These are phyloP conservation scores for Lotmaria passim DNA, from an alignment of 208 protist species.

Conservation along the genomic window DNA sequence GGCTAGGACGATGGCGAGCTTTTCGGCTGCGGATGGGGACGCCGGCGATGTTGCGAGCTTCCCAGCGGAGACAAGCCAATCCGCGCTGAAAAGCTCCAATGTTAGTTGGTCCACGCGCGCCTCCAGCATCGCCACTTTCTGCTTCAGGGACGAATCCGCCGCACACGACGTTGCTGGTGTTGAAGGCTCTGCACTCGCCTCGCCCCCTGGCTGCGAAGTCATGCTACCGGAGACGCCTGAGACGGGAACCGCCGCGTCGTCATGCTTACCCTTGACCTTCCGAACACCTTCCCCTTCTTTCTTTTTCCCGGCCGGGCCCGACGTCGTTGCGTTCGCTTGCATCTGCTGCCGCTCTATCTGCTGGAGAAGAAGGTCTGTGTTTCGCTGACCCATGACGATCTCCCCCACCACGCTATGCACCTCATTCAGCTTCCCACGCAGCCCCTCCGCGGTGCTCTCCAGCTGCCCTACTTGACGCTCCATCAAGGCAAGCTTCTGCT, in stretches of 20 bases:
- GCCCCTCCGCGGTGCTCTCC: conserved; percentile 39
- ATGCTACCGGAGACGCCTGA: neutral
- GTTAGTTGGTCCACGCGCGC: conserved; percentile 49
- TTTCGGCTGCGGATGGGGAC: neutral
- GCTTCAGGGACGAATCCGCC: conserved; percentile 12
- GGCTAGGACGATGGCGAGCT: neutral
- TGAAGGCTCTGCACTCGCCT: neutral
- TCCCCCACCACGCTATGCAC: conserved; percentile 53
- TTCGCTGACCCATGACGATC: conserved; percentile 58
- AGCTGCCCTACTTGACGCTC: conserved; percentile 54
- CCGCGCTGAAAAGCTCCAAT: conserved; percentile 38
- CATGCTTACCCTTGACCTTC: neutral
- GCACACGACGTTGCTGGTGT: too few species aligned
- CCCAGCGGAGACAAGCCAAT: conserved; percentile 25
- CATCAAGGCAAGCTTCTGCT: conserved; percentile 54
- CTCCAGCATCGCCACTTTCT: conserved; percentile 40
- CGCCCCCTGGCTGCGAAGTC: neutral
- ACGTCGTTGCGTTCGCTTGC: neutral
- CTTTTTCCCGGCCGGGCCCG: too few species aligned
- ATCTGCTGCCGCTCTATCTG: conserved; percentile 69
- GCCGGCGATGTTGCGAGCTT: neutral
- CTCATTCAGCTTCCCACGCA: conserved; percentile 46
- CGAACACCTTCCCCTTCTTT: neutral
- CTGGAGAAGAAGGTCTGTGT: conserved; percentile 63
- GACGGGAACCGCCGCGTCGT: neutral